These are phyloP conservation scores for Neopestalotiopsis sp. DNA, from an alignment of 2,329 filamentous ascomycete genomes.

Conservation along the genomic window DNA sequence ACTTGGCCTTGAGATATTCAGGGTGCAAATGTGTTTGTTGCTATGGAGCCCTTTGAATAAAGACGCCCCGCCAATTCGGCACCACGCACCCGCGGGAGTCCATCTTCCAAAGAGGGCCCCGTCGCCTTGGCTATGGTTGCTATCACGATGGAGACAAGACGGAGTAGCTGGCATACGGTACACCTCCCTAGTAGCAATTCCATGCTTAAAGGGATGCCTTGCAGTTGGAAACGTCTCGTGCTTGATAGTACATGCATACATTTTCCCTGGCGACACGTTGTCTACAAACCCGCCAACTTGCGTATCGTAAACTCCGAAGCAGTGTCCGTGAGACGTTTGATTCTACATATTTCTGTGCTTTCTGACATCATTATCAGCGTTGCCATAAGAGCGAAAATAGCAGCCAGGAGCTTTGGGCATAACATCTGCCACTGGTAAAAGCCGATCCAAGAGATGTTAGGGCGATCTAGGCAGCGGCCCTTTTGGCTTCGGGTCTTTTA, in stretches of 20 bases:
- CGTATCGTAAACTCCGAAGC: neutral
- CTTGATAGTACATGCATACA: no score
- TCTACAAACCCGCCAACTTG: neutral
- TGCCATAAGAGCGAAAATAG: neutral
- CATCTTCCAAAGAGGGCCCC: neutral
- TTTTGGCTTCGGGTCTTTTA: neutral
- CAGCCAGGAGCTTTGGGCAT: neutral
- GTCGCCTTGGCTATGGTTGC: neutral
- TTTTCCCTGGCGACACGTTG: neutral
- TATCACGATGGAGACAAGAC: neutral
- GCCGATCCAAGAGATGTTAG: neutral
- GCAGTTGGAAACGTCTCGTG: neutral
- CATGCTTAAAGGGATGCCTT: neutral
- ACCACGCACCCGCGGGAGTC: neutral
- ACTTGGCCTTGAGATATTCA: neutral
- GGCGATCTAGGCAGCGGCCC: neutral
- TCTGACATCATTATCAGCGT: slow-evolving; percentile 7
- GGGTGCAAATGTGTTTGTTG: neutral
- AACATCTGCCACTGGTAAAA: neutral
- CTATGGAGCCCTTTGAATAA: neutral
- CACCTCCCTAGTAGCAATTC: no score
- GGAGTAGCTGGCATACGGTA: neutral
- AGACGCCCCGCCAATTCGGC: neutral
- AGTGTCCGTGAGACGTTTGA: neutral
- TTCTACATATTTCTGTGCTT: neutral